A percentile compares a stretch with the other conserved stretches of the same genome.
Conservation (phyloP, 306 rosid species). For the Lithocarpus polystachyus region DNA sequence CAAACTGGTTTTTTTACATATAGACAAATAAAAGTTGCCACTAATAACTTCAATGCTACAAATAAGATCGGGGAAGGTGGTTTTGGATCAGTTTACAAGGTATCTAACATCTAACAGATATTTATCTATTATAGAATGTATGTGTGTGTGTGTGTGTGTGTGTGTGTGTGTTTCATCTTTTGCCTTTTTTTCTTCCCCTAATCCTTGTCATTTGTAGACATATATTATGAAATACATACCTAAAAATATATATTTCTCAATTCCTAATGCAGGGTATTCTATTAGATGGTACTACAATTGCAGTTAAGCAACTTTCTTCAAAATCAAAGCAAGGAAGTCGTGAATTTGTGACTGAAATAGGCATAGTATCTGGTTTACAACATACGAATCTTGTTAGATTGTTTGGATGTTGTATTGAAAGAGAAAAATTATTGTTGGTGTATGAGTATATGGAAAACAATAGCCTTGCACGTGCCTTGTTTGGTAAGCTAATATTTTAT, state of each 20-base stretch:
- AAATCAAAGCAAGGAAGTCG: too few relatives aligned
- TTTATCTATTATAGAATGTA: too few relatives aligned
- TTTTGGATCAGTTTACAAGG: slow-evolving; percentile 68
- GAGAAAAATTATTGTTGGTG: slow-evolving; percentile 12
- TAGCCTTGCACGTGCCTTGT: slow-evolving; percentile 22
- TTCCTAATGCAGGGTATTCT: slow-evolving; percentile 4
- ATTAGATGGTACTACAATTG: slow-evolving; percentile 19
- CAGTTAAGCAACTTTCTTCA: too few relatives aligned
- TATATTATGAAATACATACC: background rate
- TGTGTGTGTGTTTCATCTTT: background rate
- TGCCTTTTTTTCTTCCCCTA: background rate
- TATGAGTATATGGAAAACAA: slow-evolving; percentile 10
- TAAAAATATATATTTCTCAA: slow-evolving; percentile 4
- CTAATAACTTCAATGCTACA: slow-evolving; percentile 41
- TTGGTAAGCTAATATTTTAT: slow-evolving; percentile 14
- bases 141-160: background rate
- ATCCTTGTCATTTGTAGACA: background rate
- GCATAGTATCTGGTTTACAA: slow-evolving; percentile 22
- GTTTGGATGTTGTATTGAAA: slow-evolving; percentile 24
- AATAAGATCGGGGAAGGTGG: slow-evolving; percentile 74
- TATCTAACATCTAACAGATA: too few relatives aligned
- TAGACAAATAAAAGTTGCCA: slow-evolving; percentile 38
- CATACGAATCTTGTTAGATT: slow-evolving; percentile 21
- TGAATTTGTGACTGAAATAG: slow-evolving; percentile 25
- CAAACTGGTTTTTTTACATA: slow-evolving; percentile 16